Conservation (phyloP, 2,329 filamentous ascomycete species). For the Trichoderma harzianum region DNA sequence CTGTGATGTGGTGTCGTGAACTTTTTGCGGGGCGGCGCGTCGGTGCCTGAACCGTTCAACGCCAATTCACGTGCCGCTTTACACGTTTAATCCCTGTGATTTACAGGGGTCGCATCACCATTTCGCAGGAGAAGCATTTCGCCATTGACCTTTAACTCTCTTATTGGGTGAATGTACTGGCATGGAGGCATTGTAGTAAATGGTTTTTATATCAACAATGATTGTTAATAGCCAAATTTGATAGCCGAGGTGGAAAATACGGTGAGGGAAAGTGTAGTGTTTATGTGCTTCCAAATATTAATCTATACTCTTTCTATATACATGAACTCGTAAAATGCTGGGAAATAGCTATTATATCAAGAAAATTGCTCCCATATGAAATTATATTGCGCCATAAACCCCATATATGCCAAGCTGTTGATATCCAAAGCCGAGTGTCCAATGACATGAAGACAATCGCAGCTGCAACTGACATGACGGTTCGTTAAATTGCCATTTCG, state of each 20-base stretch:
- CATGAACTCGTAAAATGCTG: neutral
- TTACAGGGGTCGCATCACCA: neutral
- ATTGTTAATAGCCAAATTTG: neutral
- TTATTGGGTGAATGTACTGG: neutral
- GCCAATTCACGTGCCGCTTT: slow-evolving; percentile 27
- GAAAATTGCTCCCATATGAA: neutral
- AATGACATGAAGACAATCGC: neutral
- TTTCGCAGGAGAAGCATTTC: neutral
- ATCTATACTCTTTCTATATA: neutral
- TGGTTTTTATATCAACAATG: neutral
- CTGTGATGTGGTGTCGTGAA: slow-evolving; percentile 9
- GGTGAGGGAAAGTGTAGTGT: neutral
- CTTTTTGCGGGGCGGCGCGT: slow-evolving; percentile 20
- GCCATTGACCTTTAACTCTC: neutral
- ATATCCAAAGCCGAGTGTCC: neutral
- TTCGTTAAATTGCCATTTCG: neutral
- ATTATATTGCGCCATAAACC: neutral
- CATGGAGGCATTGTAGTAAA: neutral
- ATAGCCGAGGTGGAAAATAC: neutral
- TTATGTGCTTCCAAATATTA: neutral
- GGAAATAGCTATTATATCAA: neutral
- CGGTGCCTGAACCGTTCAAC: slow-evolving; percentile 4
- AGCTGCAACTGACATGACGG: neutral
- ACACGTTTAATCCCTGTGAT: neutral
- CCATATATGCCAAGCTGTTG: neutral